These are phyloP conservation scores for Fusarium albosuccineum DNA, from an alignment of 2,329 filamentous ascomycete species.

Conservation along the genomic window DNA sequence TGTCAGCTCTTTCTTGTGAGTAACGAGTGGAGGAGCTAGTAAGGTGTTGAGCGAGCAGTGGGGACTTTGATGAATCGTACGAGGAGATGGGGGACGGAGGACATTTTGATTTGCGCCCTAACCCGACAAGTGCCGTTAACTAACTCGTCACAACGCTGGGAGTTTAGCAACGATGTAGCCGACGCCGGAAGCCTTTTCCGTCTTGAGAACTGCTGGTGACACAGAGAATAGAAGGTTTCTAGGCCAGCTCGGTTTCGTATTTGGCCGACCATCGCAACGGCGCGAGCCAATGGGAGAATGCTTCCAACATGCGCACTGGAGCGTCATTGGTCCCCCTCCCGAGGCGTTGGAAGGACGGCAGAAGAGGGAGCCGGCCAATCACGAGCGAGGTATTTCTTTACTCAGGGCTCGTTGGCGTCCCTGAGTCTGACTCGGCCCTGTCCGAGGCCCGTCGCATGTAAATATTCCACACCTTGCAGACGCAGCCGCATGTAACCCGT, in stretches of 20 bases:
- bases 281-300: conserved; percentile 10
- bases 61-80: conserved; percentile 35
- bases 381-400: conserved; percentile 39
- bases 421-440: conserved; percentile 38
- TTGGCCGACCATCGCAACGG: conserved; percentile 4
- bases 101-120: conserved; percentile 14
- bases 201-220: not conserved
- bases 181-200: conserved; percentile 1
- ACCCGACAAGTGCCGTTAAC: not conserved
- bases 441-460: not conserved
- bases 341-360: not conserved
- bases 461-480: conserved; percentile 17
- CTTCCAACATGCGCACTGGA: not conserved
- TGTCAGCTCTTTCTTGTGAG: conserved; percentile 7
- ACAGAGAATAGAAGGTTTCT: not conserved
- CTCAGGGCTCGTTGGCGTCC: conserved; percentile 15
- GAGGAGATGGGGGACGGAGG: conserved; percentile 30
- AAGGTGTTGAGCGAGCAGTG: conserved; percentile 21
- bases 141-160: not conserved
- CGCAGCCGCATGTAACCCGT: conserved; percentile 4
- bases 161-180: not conserved
- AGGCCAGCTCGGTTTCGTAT: not conserved
- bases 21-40: conserved; percentile 17
- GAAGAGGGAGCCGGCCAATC: conserved; percentile 29
- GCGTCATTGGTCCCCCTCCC: not conserved